phyloP scores from a whole-genome alignment of 495 filamentous ascomycete genomes.

The Penicillium ucsense region DNA sequence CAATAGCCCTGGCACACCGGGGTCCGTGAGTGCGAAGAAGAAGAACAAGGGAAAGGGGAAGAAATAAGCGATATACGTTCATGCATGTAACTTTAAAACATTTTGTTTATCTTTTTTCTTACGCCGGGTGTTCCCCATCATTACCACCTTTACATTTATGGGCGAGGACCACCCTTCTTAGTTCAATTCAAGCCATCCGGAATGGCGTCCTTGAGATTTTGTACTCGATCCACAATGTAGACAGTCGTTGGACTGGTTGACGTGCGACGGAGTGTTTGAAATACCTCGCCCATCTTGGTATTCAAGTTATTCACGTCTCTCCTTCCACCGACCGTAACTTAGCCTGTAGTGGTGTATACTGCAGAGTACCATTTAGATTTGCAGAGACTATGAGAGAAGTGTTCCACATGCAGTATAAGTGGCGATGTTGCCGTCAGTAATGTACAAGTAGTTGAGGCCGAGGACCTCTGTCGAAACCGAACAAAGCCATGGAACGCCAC shows the following conservation, averaged over 20 bases:
- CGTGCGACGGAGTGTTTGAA: no score
- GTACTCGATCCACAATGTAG: no score
- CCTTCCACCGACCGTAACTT: no score
- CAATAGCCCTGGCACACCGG: slow-evolving; percentile 15
- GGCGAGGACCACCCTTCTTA: background rate
- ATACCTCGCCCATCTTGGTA: no score
- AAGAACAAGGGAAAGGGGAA: slow-evolving; percentile 74
- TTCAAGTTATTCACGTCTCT: no score
- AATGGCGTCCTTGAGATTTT: background rate
- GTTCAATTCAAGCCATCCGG: slow-evolving; percentile 3
- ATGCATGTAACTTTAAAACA: slow-evolving; percentile 2
- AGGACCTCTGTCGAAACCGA: background rate
- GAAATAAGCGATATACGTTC: slow-evolving; percentile 42
- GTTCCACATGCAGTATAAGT: slow-evolving; percentile 3
- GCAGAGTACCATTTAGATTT: no score
- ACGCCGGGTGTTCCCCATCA: no score
- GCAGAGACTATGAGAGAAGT: background rate
- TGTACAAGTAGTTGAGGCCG: slow-evolving; percentile 6
- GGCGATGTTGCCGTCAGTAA: background rate
- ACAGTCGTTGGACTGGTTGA: no score
- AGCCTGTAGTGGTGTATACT: no score
- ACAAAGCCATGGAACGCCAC: slow-evolving; percentile 5
- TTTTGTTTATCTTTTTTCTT: slow-evolving; percentile 6
- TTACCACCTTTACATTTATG: no score
- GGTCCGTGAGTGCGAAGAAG: slow-evolving; percentile 29